A percentile compares a stretch with the other conserved stretches of the same genome.
Conservation (phyloP, 345 rosid species). For the Camelina sativa region DNA sequence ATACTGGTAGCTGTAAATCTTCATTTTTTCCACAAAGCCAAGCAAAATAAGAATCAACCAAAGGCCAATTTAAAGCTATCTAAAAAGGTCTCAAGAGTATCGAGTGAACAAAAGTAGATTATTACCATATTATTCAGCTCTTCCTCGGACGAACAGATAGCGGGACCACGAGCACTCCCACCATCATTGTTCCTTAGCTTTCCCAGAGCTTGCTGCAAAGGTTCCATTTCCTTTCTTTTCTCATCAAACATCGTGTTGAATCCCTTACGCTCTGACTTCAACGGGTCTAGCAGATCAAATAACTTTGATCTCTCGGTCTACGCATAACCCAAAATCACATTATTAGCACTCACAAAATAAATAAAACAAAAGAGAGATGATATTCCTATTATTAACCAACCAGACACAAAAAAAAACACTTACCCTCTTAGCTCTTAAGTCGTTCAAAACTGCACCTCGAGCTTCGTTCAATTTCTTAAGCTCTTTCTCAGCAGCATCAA, state of each 20-base stretch:
- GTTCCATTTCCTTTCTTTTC: constrained; percentile 81
- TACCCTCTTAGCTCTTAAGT: constrained; percentile 70
- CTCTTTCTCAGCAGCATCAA: constrained; percentile 72
- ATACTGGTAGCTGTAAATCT: constrained; percentile 81
- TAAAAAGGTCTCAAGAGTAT: constrained; percentile 6
- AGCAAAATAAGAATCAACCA: constrained; percentile 24
- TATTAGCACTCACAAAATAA: neutral
- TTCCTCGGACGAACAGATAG: constrained; percentile 86
- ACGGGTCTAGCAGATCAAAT: constrained; percentile 42
- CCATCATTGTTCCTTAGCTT: constrained; percentile 60
- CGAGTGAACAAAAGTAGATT: neutral
- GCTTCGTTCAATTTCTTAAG: constrained; percentile 52
- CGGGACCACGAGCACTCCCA: constrained; percentile 42
- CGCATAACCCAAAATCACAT: neutral
- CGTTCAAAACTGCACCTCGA: constrained; percentile 49
- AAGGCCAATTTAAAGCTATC: neutral
- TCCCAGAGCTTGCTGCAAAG: constrained; percentile 83
- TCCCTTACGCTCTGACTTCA: constrained; percentile 61
- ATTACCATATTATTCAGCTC: constrained; percentile 82
- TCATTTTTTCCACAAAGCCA: constrained; percentile 41
- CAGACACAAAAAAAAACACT: constrained; percentile 21
- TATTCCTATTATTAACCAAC: neutral
- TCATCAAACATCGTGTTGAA: constrained; percentile 59
- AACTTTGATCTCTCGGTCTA: constrained; percentile 59
- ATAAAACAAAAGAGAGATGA: neutral